Base-by-base conservation (phyloP, 2,329 filamentous ascomycete genomes). In the Saccharata proteae region DNA sequence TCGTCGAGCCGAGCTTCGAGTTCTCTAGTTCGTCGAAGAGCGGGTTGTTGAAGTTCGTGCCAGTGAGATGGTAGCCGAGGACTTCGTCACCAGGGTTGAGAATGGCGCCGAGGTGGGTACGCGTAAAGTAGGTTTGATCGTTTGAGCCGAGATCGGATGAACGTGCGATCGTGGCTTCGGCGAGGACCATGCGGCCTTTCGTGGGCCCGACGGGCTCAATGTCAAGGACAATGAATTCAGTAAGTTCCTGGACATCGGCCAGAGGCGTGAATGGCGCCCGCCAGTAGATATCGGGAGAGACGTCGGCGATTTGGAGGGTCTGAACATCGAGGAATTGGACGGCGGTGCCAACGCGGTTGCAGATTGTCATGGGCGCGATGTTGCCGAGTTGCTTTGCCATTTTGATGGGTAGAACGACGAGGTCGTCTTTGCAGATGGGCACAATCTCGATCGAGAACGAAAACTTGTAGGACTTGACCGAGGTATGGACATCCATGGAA, bases 341-440 rank as follows among this genome's bases (percentile, higher is more conserved):
- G 1, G 84, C 73, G 3, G 86, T 96, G 40, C 90, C 88, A 34
- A 98, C 77, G 43, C 81, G 74, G 55, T 86, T 74, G 64, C 90
- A 96, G 21, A 98, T 65, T 1, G 79, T 74, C 21, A 98, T 65
- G 3, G 90, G 90, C 2, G 76, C 71, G 46, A 96, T 93, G 56
- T 93, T 94, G 40, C 90, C 86, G 30, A 80, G 65, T 34, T 78
- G 74, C 55, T 85, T 90, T 10, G 90, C 90, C 37, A 96, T 65
- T 44, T 84, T 85, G 40, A 93, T 76, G 1, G 90, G 90, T 20
- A 98, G 64, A 2, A 83, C 86, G n/a, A 98, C 83, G 16, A 98
- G 65, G 51, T 98, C 90, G 46, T 98, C 90, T 58, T 94, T 93
- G 67, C 90, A 96, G 29, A 98, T 85, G 1, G 90, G 90, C 16